Percentiles rank a stretch among this genome's conserved stretches.
Conservation (phyloP, 345 rosid species). For the Arabidopsis suecica region DNA sequence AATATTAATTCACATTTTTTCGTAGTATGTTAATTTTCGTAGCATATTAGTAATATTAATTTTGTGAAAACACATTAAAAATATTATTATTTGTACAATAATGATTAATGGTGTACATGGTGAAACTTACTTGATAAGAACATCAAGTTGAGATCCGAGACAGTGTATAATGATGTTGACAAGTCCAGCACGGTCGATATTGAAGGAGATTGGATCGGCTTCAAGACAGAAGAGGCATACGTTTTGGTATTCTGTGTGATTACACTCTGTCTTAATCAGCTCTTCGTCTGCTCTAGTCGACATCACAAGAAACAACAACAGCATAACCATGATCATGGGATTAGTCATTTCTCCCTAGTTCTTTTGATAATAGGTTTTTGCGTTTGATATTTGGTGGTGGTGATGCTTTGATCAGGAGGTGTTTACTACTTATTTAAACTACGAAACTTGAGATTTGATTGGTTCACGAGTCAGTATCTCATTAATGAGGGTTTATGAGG, state of each 20-base stretch:
- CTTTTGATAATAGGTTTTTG: neutral
- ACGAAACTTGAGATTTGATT: conserved; percentile 3
- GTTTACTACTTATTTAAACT: neutral
- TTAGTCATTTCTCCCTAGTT: conserved; percentile 10
- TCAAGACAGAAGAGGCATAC: no score
- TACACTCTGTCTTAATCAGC: no score
- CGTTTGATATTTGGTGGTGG: neutral
- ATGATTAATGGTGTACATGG: neutral
- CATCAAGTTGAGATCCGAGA: neutral
- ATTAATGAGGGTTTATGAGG: conserved; percentile 4
- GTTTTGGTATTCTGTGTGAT: no score
- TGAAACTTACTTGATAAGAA: neutral
- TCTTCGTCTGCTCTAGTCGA: no score
- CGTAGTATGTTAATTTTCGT: no score
- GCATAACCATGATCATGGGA: neutral
- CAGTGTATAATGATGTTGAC: neutral
- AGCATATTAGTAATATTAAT: neutral
- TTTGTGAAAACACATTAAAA: neutral
- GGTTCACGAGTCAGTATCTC: neutral
- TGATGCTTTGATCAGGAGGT: neutral
- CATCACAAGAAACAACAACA: no score
- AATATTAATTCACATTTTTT: neutral
- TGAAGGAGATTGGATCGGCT: no score
- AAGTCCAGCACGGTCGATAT: neutral
- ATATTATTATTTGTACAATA: neutral